phyloP scores from a whole-genome alignment of 345 rosid species.

The Angophora floribunda region DNA sequence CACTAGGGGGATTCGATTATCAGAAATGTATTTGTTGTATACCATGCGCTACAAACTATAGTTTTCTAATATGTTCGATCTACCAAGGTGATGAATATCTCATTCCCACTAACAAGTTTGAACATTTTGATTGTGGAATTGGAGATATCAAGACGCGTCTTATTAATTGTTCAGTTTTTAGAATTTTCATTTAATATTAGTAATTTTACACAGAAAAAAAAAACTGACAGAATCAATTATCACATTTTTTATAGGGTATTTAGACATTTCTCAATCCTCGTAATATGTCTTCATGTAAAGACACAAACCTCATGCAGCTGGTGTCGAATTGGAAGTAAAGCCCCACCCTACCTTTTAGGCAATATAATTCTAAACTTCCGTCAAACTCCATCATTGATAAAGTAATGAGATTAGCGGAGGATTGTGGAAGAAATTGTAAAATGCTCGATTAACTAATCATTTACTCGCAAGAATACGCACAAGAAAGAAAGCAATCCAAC shows the following conservation, averaged over 20 bases:
- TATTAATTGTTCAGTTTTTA: no score
- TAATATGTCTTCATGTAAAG: background rate
- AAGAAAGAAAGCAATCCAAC: background rate
- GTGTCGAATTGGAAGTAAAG: background rate
- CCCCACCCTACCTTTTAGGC: background rate
- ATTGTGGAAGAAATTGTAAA: background rate
- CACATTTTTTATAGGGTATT: background rate
- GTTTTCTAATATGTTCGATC: background rate
- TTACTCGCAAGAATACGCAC: background rate
- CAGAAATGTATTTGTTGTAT: background rate
- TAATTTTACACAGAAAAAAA: no score
- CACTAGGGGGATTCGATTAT: background rate
- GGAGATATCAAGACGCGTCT: background rate
- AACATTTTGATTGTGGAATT: background rate
- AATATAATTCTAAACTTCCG: background rate
- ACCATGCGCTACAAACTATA: background rate
- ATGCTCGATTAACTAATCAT: background rate
- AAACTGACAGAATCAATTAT: background rate
- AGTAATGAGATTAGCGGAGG: background rate
- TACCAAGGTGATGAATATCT: background rate
- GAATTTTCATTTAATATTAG: background rate
- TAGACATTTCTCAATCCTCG: background rate
- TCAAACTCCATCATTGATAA: background rate
- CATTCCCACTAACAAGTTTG: background rate
- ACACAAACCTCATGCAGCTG: background rate